These are phyloP conservation scores for Sisymbrium altissimum DNA, from an alignment of 345 rosid species.

Conservation along the genomic window DNA sequence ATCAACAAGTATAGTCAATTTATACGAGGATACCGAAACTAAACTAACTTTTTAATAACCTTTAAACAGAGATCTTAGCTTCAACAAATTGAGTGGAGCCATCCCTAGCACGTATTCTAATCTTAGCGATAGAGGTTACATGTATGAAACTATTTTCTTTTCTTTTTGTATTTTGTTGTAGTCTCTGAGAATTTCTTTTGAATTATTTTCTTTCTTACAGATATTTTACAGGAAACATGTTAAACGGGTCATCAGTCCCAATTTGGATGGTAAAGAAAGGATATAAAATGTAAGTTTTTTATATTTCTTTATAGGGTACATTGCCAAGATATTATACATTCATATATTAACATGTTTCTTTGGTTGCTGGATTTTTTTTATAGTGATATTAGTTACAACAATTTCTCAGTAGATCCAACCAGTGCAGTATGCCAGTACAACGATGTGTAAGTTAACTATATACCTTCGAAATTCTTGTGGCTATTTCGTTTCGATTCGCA, in stretches of 20 bases:
- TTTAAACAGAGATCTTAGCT: slow-evolving; percentile 52
- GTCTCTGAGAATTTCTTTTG: neutral
- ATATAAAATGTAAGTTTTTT: slow-evolving; percentile 39
- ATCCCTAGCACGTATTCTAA: slow-evolving; percentile 29
- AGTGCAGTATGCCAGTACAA: slow-evolving; percentile 36
- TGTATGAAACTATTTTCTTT: neutral
- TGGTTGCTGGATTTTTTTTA: slow-evolving; percentile 7
- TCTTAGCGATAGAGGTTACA: neutral
- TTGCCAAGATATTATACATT: neutral
- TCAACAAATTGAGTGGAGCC: slow-evolving; percentile 43
- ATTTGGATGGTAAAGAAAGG: slow-evolving; percentile 41
- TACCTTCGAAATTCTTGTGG: neutral
- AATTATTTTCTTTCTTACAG: slow-evolving; percentile 16
- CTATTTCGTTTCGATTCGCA: no score
- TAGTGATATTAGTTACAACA: slow-evolving; percentile 71
- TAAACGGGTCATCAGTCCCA: slow-evolving; percentile 47
- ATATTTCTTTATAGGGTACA: neutral
- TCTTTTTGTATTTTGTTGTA: neutral
- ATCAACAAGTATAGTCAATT: neutral
- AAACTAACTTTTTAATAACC: neutral
- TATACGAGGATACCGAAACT: neutral
- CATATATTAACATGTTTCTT: neutral
- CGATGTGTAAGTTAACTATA: slow-evolving; percentile 33
- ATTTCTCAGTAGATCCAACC: slow-evolving; percentile 40
- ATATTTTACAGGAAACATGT: slow-evolving; percentile 37